These are phyloP conservation scores for Amaranthus tricolor DNA, from an alignment of 179 eudicot genomes.

Conservation along the genomic window DNA sequence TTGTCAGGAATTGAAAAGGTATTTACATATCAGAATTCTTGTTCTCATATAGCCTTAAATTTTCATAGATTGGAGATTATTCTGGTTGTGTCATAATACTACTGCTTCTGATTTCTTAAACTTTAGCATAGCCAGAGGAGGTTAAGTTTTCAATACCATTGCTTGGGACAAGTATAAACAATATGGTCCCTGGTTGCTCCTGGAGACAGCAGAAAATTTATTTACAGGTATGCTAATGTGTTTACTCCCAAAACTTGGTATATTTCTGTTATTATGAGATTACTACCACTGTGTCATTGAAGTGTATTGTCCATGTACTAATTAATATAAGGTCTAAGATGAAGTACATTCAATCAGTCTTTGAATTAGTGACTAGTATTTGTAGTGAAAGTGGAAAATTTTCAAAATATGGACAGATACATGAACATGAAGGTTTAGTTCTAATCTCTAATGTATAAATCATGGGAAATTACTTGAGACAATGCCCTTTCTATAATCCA, in stretches of 20 bases:
- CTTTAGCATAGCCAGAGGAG: conserved; percentile 85
- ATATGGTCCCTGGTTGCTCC: conserved; percentile 58
- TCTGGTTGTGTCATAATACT: conserved; percentile 28
- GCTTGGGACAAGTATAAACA: conserved; percentile 70
- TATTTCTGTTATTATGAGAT: not conserved
- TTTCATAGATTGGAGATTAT: not conserved
- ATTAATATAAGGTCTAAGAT: too few species aligned
- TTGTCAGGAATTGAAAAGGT: conserved; percentile 81
- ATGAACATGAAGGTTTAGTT: not conserved
- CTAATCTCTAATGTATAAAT: not conserved
- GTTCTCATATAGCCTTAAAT: not conserved
- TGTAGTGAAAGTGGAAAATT: not conserved
- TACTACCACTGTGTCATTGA: not conserved
- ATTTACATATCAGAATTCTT: not conserved
- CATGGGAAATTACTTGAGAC: not conserved
- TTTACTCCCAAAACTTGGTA: not conserved
- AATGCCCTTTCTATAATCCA: not conserved
- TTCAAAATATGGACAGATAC: not conserved
- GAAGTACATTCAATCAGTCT: not conserved
- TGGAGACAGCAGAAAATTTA: conserved; percentile 77
- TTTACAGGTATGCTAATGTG: conserved; percentile 58
- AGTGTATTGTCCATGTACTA: not conserved
- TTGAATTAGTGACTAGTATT: not conserved
- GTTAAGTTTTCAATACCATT: conserved; percentile 87
- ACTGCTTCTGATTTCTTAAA: conserved; percentile 34